phyloP scores from a whole-genome alignment of 352 stramenopile genomes.

The Globisporangium solare region DNA sequence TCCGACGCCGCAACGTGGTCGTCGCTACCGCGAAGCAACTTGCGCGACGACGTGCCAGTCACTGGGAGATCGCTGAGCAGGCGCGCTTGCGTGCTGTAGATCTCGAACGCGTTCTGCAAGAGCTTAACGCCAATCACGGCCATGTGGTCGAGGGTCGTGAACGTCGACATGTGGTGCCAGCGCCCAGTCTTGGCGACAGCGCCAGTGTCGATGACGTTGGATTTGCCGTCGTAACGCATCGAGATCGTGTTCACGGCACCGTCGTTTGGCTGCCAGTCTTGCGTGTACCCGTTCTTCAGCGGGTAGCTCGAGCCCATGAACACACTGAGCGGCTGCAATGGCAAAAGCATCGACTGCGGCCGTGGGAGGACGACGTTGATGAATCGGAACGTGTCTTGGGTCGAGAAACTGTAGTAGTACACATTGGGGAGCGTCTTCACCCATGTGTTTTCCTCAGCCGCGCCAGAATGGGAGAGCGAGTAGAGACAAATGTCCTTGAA shows the following conservation, averaged over 20 bases:
- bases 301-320: constrained; percentile 20
- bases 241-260: constrained; percentile 20
- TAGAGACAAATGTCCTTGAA: constrained; percentile 24
- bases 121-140: constrained; percentile 15
- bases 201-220: constrained; percentile 12
- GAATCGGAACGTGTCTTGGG: constrained; percentile 23
- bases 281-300: constrained; percentile 2
- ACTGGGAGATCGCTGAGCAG: constrained; percentile 7
- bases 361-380: constrained; percentile 17
- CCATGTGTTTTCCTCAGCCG: constrained; percentile 26
- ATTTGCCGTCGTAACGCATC: constrained; percentile 19
- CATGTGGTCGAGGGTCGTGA: constrained; percentile 14
- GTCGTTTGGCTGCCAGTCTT: constrained; percentile 6
- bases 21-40: constrained; percentile 3
- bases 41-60: neutral
- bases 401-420: constrained; percentile 33
- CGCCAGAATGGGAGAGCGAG: constrained; percentile 22
- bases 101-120: constrained; percentile 5
- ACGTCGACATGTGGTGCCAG: constrained; percentile 16
- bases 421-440: constrained; percentile 25
- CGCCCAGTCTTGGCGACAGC: constrained; percentile 14
- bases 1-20: neutral
- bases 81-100: constrained; percentile 12
- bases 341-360: constrained; percentile 15
- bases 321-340: constrained; percentile 16